Evolutionary conservation across 345 rosid species (phyloP), one percentile per base, ranked within the genome.

Genomic region (Fremontodendron californicum): DNA sequence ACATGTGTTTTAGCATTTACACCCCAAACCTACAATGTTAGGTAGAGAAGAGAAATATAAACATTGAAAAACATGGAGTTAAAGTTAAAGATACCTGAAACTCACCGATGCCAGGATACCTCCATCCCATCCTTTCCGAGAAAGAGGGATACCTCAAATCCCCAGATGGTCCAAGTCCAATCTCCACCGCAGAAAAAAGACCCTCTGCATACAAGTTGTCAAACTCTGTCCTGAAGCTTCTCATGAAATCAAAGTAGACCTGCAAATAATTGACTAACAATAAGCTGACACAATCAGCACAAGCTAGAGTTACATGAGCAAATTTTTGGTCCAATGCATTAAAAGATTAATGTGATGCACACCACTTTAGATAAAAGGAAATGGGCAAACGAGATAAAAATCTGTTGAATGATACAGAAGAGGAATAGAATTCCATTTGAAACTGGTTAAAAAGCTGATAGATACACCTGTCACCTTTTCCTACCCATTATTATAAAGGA

Each of bases 161-260:
- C 70, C 97, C 97, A 73, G 92, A 89, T 27, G 97, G 85, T 85
- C 98, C 97, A 84, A 94, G 90, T 78, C 98, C 97, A 84, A 94
- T 87, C 84, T 94, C 98, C 72, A 94, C 71, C 1, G 92, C 92
- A 82, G 93, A 73, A 78, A 94, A 86, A 55, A 90, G 63, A 25
- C 93, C 91, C 75, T 88, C 94, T 23, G 67, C 82, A 84, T 93
- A 94, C 75, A 93, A 83, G 82, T 91, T 92, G 75, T 93, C 95
- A 75, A 94, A 94, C 80, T 93, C 98, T 54, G 90, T 85, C 52
- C 98, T 86, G 77, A 94, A 94, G 87, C 98, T 94, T 89, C 98
- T 90, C 98, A 94, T 90, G 78, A 94, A 88, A 81, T 94, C 98
- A 87, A 91, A 93, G 85, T 93, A 94, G n/a, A 91, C 98, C 98